A percentile compares a stretch with the other conserved stretches of the same genome.
Evolutionary conservation across 2,329 filamentous ascomycete genomes (phyloP).

Genomic region (Epichloe gansuensis): DNA sequence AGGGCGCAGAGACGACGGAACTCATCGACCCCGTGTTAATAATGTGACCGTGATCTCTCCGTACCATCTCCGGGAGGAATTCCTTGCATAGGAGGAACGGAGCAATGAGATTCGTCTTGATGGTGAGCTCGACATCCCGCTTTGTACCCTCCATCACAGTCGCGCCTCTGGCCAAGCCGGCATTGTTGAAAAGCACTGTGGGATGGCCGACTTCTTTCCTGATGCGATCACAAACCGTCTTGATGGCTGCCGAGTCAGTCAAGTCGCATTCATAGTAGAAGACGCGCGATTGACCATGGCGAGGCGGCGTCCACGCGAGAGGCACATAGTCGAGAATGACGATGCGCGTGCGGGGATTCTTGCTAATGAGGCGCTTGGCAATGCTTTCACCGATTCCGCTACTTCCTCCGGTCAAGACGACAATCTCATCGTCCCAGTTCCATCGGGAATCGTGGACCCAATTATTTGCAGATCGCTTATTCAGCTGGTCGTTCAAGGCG

Average conservation of each 20-base stretch:
- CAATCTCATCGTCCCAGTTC: conserved; percentile 26
- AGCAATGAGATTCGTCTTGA: conserved; percentile 39
- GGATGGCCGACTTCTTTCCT: conserved; percentile 23
- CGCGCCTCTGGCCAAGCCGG: conserved; percentile 17
- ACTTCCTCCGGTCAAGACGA: conserved; percentile 27
- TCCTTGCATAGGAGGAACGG: conserved; percentile 47
- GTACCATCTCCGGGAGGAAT: conserved; percentile 48
- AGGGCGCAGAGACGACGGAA: conserved; percentile 38
- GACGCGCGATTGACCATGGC: conserved; percentile 5
- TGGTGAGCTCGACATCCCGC: conserved; percentile 17
- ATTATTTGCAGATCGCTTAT: conserved; percentile 14
- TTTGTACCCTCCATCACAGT: conserved; percentile 19
- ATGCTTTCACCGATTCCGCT: conserved; percentile 27
- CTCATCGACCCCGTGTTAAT: conserved; percentile 50
- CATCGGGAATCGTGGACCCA: conserved; percentile 13
- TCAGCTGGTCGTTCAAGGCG: conserved; percentile 13
- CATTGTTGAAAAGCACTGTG: conserved; percentile 25
- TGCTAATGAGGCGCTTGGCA: conserved; percentile 14
- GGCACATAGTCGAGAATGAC: conserved; percentile 24
- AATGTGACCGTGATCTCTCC: conserved; percentile 49
- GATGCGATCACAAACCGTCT: conserved; percentile 17
- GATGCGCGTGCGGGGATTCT: conserved; percentile 16
- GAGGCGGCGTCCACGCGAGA: conserved; percentile 16
- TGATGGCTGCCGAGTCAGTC: conserved; percentile 19
- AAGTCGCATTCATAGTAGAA: conserved; percentile 25